phyloP scores from a whole-genome alignment of 2,329 filamentous ascomycete species.

The Ceratocystis harringtonii region DNA sequence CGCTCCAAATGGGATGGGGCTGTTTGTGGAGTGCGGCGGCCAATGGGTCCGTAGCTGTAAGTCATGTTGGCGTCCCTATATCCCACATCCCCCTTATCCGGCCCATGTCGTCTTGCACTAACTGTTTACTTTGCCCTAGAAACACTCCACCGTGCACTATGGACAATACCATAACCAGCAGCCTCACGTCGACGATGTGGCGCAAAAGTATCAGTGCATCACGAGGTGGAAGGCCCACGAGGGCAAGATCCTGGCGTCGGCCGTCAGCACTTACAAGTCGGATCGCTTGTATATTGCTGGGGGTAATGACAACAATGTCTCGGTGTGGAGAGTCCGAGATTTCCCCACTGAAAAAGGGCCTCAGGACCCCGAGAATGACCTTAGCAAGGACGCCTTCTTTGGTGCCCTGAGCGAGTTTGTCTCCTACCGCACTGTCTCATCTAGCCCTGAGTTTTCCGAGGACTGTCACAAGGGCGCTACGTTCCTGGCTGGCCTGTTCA shows the following conservation, averaged over 20 bases:
- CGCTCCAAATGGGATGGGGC: conserved; percentile 71
- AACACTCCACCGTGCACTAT: conserved; percentile 52
- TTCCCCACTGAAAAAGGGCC: conserved; percentile 24
- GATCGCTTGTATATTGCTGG: conserved; percentile 85
- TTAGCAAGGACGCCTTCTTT: conserved; percentile 37
- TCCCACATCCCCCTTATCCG: not conserved
- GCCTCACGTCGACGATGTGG: conserved; percentile 34
- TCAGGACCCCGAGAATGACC: conserved; percentile 24
- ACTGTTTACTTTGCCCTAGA: conserved; percentile 28
- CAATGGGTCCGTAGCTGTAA: conserved; percentile 71
- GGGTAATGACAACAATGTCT: conserved; percentile 78
- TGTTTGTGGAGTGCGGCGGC: conserved; percentile 78
- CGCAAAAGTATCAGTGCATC: conserved; percentile 69
- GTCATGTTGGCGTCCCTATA: conserved; percentile 20
- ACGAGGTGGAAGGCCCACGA: conserved; percentile 70
- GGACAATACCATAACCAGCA: conserved; percentile 37
- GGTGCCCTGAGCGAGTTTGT: conserved; percentile 74
- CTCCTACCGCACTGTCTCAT: conserved; percentile 82
- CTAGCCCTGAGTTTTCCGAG: conserved; percentile 68
- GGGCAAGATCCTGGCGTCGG: conserved; percentile 75
- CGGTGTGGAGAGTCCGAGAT: conserved; percentile 64
- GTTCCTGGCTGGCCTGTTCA: conserved; percentile 79
- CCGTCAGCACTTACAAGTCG: conserved; percentile 52
- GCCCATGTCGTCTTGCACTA: not conserved
- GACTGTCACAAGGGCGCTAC: conserved; percentile 89